Evolutionary conservation across 371 early-diverging fungal species (phyloP).

Genomic region (Apophysomyces elegans): DNA sequence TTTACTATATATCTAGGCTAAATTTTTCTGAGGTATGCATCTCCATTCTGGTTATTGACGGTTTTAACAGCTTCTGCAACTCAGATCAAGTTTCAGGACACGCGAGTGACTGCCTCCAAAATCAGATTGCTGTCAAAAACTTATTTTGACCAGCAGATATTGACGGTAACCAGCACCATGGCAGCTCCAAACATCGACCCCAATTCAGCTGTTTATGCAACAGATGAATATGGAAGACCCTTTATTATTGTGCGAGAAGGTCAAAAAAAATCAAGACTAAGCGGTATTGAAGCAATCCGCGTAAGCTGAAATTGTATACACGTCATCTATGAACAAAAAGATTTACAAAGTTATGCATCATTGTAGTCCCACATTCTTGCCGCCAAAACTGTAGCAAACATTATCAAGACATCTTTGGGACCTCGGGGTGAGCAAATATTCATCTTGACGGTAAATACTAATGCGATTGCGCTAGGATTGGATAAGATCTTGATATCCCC

Average conservation of each 20-base stretch:
- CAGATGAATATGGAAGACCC: conserved; percentile 96
- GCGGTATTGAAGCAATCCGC: conserved; percentile 93
- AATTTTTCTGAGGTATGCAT: too few species aligned
- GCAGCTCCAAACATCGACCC: conserved; percentile 36
- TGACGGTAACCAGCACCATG: background rate
- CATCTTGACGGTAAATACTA: background rate
- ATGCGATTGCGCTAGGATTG: conserved; percentile 62
- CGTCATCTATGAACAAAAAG: background rate
- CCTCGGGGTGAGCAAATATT: conserved; percentile 77
- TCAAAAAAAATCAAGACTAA: conserved; percentile 84
- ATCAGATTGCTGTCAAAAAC: background rate
- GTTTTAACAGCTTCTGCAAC: too few species aligned
- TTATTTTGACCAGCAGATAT: background rate
- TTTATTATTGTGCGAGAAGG: conserved; percentile 97
- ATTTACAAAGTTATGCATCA: background rate
- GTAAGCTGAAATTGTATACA: conserved; percentile 46
- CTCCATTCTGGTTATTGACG: too few species aligned
- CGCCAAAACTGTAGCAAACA: conserved; percentile 93
- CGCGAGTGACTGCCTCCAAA: too few species aligned
- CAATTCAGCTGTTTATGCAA: conserved; percentile 64
- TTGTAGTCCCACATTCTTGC: conserved; percentile 94
- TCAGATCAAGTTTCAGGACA: too few species aligned
- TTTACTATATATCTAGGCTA: too few species aligned
- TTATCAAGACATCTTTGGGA: conserved; percentile 97
- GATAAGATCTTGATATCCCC: conserved; percentile 99